Conservation (phyloP, 1,284 basidiomycete genomes). For the Moesziomyces parantarcticus region DNA sequence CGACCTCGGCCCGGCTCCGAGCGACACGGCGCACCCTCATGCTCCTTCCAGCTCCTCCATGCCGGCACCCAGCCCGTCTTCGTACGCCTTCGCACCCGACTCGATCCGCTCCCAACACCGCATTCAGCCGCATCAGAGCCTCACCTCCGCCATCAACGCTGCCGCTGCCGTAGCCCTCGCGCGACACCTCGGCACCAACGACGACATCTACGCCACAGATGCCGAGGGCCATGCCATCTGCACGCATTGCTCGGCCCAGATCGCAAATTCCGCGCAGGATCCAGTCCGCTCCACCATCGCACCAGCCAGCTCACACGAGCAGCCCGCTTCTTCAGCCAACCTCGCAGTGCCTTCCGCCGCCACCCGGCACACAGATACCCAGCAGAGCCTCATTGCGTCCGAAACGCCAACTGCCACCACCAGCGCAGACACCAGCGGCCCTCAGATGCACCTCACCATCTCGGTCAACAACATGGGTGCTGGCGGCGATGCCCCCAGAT, state of each 20-base stretch:
- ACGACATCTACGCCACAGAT: slow-evolving; percentile 20
- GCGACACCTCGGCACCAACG: slow-evolving; percentile 27
- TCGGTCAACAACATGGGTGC: slow-evolving; percentile 55
- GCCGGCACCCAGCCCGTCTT: slow-evolving; percentile 45
- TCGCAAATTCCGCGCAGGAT: neutral
- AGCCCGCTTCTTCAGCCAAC: neutral
- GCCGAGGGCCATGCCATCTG: slow-evolving; percentile 41
- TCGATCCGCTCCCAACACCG: slow-evolving; percentile 39
- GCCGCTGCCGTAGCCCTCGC: slow-evolving; percentile 44
- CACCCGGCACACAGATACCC: slow-evolving; percentile 5
- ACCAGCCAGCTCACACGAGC: neutral
- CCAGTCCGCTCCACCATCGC: neutral
- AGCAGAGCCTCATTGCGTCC: slow-evolving; percentile 1
- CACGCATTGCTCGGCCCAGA: slow-evolving; percentile 30
- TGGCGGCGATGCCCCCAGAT: slow-evolving; percentile 36
- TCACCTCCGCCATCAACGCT: slow-evolving; percentile 49
- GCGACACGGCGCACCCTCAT: slow-evolving; percentile 15
- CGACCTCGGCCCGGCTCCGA: slow-evolving; percentile 11
- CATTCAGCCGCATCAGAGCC: slow-evolving; percentile 34
- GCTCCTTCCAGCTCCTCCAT: slow-evolving; percentile 22
- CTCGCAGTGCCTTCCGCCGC: neutral
- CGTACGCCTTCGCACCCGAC: slow-evolving; percentile 47
- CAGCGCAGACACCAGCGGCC: slow-evolving; percentile 3
- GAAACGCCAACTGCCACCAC: slow-evolving; percentile 1
- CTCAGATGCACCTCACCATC: slow-evolving; percentile 35